phyloP scores from a whole-genome alignment of 176 grass and related monocot species.

The Stipa capillata region DNA sequence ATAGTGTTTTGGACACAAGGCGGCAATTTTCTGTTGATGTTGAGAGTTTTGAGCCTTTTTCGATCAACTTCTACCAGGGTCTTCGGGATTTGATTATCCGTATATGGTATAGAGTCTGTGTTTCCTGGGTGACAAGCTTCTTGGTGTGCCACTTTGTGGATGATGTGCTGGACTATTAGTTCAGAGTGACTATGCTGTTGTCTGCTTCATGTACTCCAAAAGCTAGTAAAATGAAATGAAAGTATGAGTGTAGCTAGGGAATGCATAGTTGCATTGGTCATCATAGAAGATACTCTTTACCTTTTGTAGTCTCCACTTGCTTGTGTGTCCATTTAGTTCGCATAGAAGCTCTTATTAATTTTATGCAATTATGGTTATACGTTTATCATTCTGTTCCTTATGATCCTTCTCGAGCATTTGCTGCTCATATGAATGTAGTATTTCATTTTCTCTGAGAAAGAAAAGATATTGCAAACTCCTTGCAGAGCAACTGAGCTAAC shows the following conservation, averaged over 20 bases:
- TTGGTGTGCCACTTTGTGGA: not conserved
- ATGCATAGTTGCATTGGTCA: not conserved
- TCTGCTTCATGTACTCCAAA: not conserved
- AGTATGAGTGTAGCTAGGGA: not conserved
- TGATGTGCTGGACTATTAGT: not conserved
- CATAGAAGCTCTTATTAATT: not conserved
- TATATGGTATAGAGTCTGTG: not conserved
- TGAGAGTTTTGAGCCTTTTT: not conserved
- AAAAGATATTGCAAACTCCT: not conserved
- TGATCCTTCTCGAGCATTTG: not conserved
- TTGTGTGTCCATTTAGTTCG: not conserved
- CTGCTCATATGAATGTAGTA: not conserved
- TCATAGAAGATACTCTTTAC: not conserved
- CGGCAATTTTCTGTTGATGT: not conserved
- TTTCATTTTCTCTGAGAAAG: not conserved
- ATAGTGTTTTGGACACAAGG: not conserved
- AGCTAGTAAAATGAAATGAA: not conserved
- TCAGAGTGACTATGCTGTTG: not conserved
- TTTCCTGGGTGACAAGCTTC: not conserved
- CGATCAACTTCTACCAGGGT: not conserved
- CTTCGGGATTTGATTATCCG: not conserved
- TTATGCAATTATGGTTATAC: not conserved
- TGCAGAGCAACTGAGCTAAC: not conserved
- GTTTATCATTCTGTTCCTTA: not conserved
- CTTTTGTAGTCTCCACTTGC: not conserved